Evolutionary conservation across 768 basidiomycete species (phyloP).

Genomic region (Galerina marginata): DNA sequence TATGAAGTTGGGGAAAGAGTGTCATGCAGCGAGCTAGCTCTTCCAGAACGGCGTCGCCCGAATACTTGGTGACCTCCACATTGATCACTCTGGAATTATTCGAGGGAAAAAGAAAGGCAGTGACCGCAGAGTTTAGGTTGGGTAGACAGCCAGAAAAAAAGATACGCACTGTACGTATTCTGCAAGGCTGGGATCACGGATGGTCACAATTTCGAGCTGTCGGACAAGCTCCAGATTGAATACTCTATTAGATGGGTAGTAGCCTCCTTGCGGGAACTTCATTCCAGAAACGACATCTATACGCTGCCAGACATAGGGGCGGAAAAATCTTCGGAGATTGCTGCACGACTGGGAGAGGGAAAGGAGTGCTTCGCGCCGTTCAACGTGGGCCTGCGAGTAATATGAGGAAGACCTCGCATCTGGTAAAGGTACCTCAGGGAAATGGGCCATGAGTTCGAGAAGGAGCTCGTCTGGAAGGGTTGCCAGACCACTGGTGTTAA

Average conservation of each 20-base stretch:
- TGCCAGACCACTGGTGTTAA: background rate
- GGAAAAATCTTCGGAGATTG: constrained; percentile 13
- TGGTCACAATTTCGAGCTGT: constrained; percentile 29
- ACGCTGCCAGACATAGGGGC: constrained; percentile 14
- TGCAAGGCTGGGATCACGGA: constrained; percentile 25
- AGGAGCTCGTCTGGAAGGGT: constrained; percentile 1
- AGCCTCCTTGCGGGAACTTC: background rate
- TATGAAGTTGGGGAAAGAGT: constrained; percentile 29
- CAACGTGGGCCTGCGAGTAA: background rate
- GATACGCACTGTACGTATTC: constrained; percentile 16
- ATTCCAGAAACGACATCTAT: constrained; percentile 11
- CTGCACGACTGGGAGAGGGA: constrained; percentile 17
- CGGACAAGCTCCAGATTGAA: constrained; percentile 16
- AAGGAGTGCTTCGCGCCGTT: constrained; percentile 6
- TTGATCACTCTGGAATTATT: constrained; percentile 19
- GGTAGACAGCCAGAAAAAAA: background rate
- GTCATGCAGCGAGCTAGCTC: constrained; percentile 31
- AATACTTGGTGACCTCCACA: constrained; percentile 20
- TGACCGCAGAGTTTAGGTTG: background rate
- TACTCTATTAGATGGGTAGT: constrained; percentile 10
- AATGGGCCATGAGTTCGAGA: constrained; percentile 3
- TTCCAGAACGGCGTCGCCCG: constrained; percentile 10
- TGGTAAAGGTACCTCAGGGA: constrained; percentile 6
- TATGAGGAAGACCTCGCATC: background rate
- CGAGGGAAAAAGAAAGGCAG: background rate